Percentiles rank a stretch among this genome's conserved stretches.
Conservation (phyloP, 768 basidiomycete species). For the Lactifluus echinatus region DNA sequence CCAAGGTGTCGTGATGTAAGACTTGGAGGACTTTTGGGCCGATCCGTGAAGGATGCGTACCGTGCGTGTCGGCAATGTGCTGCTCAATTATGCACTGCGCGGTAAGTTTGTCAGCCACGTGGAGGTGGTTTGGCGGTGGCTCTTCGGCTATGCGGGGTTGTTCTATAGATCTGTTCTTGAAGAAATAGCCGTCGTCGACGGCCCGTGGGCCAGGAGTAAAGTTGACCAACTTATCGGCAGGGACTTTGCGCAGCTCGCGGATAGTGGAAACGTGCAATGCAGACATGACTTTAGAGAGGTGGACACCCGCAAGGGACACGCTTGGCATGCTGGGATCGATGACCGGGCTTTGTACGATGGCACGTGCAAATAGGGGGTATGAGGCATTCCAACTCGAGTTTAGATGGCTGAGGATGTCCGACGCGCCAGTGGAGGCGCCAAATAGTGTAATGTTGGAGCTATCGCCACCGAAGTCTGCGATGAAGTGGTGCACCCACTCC, state of each 20-base stretch:
- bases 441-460: conserved; percentile 30
- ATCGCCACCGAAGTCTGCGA: conserved; percentile 45
- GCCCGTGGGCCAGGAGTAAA: conserved; percentile 38
- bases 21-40: conserved; percentile 12
- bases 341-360: conserved; percentile 66
- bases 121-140: conserved; percentile 21
- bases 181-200: conserved; percentile 64
- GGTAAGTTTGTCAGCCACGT: conserved; percentile 26
- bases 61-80: conserved; percentile 11
- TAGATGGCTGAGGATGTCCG: conserved; percentile 34
- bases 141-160: conserved; percentile 35
- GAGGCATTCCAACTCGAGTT: conserved; percentile 54
- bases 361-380: conserved; percentile 58
- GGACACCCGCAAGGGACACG: conserved; percentile 52
- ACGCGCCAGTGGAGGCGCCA: conserved; percentile 28
- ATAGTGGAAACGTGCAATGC: conserved; percentile 44
- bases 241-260: conserved; percentile 54
- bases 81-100: conserved; percentile 22
- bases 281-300: conserved; percentile 55
- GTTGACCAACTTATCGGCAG: conserved; percentile 48
- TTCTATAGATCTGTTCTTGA: conserved; percentile 51
- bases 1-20: conserved; percentile 15
- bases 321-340: conserved; percentile 55
- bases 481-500: conserved; percentile 46
- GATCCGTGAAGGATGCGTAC: conserved; percentile 15